These are phyloP conservation scores for Ophiostoma sp. DNA, from an alignment of 2,329 filamentous ascomycete genomes.

Conservation along the genomic window DNA sequence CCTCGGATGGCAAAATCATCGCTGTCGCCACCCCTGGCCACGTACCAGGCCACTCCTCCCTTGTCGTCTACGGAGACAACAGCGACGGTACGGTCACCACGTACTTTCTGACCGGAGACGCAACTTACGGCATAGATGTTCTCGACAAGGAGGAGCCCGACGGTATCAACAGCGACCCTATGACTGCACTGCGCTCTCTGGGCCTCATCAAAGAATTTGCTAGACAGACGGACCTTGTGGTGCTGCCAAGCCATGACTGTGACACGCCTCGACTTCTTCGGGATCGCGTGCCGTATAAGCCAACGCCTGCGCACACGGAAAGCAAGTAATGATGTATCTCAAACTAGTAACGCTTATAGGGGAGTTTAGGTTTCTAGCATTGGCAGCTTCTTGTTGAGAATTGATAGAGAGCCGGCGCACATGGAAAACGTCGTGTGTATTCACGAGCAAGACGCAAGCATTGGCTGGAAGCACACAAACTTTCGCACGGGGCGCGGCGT, in stretches of 20 bases:
- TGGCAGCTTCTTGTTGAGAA: no score
- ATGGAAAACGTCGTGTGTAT: slow-evolving; percentile 63
- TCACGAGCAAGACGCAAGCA: slow-evolving; percentile 69
- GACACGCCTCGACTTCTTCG: background rate
- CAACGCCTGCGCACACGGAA: background rate
- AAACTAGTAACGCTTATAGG: no score
- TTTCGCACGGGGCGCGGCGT: slow-evolving; percentile 62
- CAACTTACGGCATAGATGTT: background rate
- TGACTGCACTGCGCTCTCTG: background rate
- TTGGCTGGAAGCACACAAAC: slow-evolving; percentile 71
- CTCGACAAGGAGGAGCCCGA: background rate
- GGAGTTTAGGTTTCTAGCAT: no score
- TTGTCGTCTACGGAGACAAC: background rate
- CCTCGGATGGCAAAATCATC: background rate
- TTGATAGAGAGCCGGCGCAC: no score
- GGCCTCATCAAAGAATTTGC: background rate
- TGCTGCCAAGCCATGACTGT: background rate
- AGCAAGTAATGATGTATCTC: background rate
- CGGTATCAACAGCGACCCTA: background rate
- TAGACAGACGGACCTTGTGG: background rate
- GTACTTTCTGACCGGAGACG: background rate
- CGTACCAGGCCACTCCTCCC: background rate
- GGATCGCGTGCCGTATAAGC: background rate
- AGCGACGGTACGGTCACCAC: background rate
- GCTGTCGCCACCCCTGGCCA: background rate